A percentile compares a stretch with the other conserved stretches of the same genome.
Conservation (phyloP, 2,329 filamentous ascomycete species). For the Fulvia fulva region DNA sequence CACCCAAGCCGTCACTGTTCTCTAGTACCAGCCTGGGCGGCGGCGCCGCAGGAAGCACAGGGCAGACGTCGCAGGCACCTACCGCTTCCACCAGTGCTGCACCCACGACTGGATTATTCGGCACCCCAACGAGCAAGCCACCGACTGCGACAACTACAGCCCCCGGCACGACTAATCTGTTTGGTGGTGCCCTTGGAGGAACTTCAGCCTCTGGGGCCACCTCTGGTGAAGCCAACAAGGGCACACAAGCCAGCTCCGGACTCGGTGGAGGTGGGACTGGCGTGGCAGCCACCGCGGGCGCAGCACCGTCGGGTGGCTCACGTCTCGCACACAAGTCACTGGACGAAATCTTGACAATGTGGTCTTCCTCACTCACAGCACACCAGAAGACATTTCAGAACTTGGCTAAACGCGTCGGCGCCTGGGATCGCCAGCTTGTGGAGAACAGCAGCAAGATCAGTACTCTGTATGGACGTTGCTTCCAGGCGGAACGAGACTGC, state of each 20-base stretch:
- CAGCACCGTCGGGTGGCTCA: conserved; percentile 73
- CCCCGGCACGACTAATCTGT: neutral
- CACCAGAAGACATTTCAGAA: conserved; percentile 96
- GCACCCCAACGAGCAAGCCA: neutral
- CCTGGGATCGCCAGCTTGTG: conserved; percentile 88
- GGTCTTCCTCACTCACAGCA: conserved; percentile 91
- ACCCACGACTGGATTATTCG: conserved; percentile 8
- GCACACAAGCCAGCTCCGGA: neutral
- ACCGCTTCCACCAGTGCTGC: conserved; percentile 4
- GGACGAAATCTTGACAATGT: conserved; percentile 96
- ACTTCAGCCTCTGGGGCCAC: neutral
- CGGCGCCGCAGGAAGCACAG: neutral
- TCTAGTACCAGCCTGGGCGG: neutral
- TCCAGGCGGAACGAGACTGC: conserved; percentile 89
- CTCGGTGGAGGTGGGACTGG: neutral
- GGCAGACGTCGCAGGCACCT: conserved; percentile 3
- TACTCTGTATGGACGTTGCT: conserved; percentile 84
- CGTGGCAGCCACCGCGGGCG: conserved; percentile 59
- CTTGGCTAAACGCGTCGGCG: conserved; percentile 79
- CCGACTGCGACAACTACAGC: neutral
- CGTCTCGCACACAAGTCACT: conserved; percentile 97
- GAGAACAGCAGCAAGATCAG: conserved; percentile 95
- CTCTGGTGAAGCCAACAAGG: conserved; percentile 4
- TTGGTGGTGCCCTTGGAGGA: neutral
- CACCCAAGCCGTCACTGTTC: neutral